These are phyloP conservation scores for Colletotrichum truncatum DNA, from an alignment of 2,329 filamentous ascomycete genomes.

Conservation along the genomic window DNA sequence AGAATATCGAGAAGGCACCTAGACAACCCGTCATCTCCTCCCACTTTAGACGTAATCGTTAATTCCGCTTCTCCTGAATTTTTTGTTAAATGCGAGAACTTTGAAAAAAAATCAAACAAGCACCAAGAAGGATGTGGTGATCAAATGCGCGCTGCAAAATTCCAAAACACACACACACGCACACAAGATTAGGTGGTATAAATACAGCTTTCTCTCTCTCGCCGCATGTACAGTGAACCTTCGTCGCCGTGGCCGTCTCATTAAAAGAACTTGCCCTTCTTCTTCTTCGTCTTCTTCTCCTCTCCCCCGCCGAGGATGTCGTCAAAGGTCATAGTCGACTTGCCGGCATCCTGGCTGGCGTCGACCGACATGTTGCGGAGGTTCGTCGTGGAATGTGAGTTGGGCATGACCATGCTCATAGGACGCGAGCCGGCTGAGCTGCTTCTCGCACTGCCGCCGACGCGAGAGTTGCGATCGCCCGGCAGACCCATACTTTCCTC, in stretches of 20 bases:
- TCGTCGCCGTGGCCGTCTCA: background rate
- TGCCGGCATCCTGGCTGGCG: constrained; percentile 33
- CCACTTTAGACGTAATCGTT: constrained; percentile 1
- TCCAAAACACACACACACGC: background rate
- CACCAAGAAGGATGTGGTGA: background rate
- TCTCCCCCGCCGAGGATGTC: constrained; percentile 53
- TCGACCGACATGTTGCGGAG: constrained; percentile 35
- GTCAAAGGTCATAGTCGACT: constrained; percentile 55
- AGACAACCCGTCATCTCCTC: no score
- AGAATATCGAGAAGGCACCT: no score
- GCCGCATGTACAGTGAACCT: background rate
- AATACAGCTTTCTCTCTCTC: constrained; percentile 19
- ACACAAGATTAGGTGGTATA: constrained; percentile 21
- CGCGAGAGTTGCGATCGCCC: constrained; percentile 29
- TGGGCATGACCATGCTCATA: constrained; percentile 29
- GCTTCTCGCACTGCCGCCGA: constrained; percentile 39
- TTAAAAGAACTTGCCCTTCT: constrained; percentile 52
- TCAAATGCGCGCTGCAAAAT: background rate
- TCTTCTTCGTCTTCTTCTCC: constrained; percentile 45
- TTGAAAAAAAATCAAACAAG: background rate
- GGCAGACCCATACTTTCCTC: constrained; percentile 26
- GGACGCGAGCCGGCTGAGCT: constrained; percentile 31
- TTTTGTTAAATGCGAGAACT: background rate
- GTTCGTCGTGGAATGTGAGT: constrained; percentile 47
- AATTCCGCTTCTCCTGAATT: background rate